Percentiles rank a stretch among this genome's conserved stretches.
phyloP scores from a whole-genome alignment of 805 yeast genomes.

The Millerago galiae region DNA sequence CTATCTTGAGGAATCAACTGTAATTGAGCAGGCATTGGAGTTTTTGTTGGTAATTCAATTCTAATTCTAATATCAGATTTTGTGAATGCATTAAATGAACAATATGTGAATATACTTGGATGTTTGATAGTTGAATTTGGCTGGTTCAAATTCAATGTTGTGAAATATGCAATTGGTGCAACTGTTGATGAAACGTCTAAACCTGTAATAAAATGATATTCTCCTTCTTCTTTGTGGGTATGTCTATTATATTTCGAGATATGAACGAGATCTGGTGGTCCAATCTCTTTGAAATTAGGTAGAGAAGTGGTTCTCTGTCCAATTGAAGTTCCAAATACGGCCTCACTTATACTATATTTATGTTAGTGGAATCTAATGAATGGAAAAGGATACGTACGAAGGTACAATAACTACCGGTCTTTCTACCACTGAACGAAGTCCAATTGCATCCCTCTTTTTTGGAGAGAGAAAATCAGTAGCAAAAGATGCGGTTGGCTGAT shows the following conservation, averaged over 20 bases:
- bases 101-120: conserved; percentile 39
- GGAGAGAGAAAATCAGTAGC: conserved; percentile 9
- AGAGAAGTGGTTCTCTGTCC: conserved; percentile 40
- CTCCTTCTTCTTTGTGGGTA: conserved; percentile 39
- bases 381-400: conserved; percentile 9
- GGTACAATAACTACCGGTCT: conserved; percentile 18
- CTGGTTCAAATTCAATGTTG: conserved; percentile 28
- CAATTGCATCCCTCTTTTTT: conserved; percentile 13
- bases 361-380: conserved; percentile 2
- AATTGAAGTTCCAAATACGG: conserved; percentile 45
- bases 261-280: conserved; percentile 70
- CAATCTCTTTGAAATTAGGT: conserved; percentile 42
- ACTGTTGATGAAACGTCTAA: conserved; percentile 37
- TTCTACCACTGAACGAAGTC: conserved; percentile 6
- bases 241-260: conserved; percentile 28
- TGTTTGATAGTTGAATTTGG: conserved; percentile 17
- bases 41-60: conserved; percentile 46
- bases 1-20: conserved; percentile 30
- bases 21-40: conserved; percentile 27
- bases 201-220: conserved; percentile 43
- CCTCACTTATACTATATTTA: conserved; percentile 38
- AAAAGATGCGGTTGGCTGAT: conserved; percentile 1
- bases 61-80: conserved; percentile 68
- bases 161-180: conserved; percentile 43
- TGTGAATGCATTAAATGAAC: conserved; percentile 64